Conservation (phyloP, 495 filamentous ascomycete genomes). For the Stereocaulon alpinum region DNA sequence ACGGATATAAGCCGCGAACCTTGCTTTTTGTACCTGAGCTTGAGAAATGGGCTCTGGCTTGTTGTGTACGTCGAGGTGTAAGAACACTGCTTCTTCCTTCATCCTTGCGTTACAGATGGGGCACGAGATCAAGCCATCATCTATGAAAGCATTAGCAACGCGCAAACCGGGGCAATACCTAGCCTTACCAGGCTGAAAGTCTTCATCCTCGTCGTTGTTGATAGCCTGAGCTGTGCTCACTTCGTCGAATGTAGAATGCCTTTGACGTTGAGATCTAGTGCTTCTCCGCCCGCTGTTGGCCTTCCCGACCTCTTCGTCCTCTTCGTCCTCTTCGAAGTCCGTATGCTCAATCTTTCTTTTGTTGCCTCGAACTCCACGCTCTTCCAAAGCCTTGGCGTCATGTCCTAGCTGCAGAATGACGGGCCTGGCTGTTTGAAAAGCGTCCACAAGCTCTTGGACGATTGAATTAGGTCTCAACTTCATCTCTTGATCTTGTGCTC, state of each 20-base stretch:
- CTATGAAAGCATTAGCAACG: constrained; percentile 26
- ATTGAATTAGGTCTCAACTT: constrained; percentile 76
- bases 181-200: constrained; percentile 4
- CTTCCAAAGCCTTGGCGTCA: constrained; percentile 25
- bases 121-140: constrained; percentile 70
- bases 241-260: constrained; percentile 14
- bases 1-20: background rate
- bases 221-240: constrained; percentile 22
- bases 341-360: constrained; percentile 47
- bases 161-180: background rate
- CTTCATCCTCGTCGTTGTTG: constrained; percentile 27
- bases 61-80: constrained; percentile 57
- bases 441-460: constrained; percentile 73
- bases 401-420: constrained; percentile 51
- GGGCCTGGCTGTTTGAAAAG: constrained; percentile 56
- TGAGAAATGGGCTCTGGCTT: background rate
- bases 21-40: background rate
- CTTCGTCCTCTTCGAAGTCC: constrained; percentile 33
- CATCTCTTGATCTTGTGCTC: constrained; percentile 63
- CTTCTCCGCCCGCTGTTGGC: constrained; percentile 26
- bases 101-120: constrained; percentile 70
- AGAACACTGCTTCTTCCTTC: constrained; percentile 61
- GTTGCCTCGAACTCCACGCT: constrained; percentile 14
- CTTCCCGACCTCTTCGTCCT: constrained; percentile 14
- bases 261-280: constrained; percentile 31